phyloP scores from a whole-genome alignment of 1,284 basidiomycete species.

The Austroboletus sp. region DNA sequence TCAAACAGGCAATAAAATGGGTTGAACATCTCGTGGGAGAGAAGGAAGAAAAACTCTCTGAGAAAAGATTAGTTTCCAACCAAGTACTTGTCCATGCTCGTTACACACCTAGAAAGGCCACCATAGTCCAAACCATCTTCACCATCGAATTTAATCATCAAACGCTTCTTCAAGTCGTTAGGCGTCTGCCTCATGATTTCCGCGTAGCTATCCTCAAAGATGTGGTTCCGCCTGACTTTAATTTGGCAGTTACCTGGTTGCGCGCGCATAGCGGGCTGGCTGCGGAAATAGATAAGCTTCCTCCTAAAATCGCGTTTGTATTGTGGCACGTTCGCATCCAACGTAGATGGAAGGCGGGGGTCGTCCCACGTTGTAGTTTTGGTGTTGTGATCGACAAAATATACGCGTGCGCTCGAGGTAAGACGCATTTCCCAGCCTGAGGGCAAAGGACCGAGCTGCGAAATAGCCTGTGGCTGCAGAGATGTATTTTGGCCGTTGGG shows the following conservation, averaged over 20 bases:
- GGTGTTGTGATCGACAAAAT: slow-evolving; percentile 95
- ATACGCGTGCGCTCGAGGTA: slow-evolving; percentile 87
- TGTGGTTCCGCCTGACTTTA: slow-evolving; percentile 87
- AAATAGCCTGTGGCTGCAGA: slow-evolving; percentile 81
- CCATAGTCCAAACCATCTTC: slow-evolving; percentile 95
- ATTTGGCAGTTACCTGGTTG: slow-evolving; percentile 91
- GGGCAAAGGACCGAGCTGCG: slow-evolving; percentile 85
- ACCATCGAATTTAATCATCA: slow-evolving; percentile 97
- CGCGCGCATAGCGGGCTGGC: slow-evolving; percentile 84
- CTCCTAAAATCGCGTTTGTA: slow-evolving; percentile 95
- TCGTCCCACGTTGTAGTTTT: slow-evolving; percentile 99
- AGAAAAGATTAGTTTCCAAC: slow-evolving; percentile 13
- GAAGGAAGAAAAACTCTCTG: slow-evolving; percentile 80
- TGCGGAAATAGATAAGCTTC: slow-evolving; percentile 95
- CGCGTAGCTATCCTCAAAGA: slow-evolving; percentile 92
- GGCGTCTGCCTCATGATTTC: slow-evolving; percentile 95
- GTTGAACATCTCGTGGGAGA: slow-evolving; percentile 94
- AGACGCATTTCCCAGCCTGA: slow-evolving; percentile 97
- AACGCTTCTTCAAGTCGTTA: slow-evolving; percentile 87
- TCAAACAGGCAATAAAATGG: slow-evolving; percentile 96
- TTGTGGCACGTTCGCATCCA: slow-evolving; percentile 88
- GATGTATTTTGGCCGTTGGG: slow-evolving; percentile 77
- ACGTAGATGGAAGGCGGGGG: slow-evolving; percentile 75
- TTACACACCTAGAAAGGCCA: slow-evolving; percentile 72
- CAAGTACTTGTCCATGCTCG: not conserved